phyloP scores from a whole-genome alignment of 129 eudicot genomes.

The Tanacetum coccineum region DNA sequence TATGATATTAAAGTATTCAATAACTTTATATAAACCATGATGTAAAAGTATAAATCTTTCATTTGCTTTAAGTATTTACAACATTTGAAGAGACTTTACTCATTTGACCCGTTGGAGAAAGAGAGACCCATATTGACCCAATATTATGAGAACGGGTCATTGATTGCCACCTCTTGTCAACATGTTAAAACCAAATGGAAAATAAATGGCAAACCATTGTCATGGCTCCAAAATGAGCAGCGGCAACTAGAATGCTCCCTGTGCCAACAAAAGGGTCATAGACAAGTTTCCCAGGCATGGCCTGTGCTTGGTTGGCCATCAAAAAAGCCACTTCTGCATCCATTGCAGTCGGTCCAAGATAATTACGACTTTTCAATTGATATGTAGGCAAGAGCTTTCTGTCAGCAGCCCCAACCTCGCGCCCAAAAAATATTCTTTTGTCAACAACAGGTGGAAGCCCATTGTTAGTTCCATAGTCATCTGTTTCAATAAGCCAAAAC shows the following conservation, averaged over 20 bases:
- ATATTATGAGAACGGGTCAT: neutral
- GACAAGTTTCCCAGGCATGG: slow-evolving; percentile 80
- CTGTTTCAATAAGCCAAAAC: slow-evolving; percentile 85
- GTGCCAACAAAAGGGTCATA: slow-evolving; percentile 98
- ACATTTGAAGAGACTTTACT: neutral
- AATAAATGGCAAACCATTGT: slow-evolving; percentile 67
- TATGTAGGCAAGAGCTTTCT: slow-evolving; percentile 88
- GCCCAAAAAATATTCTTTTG: slow-evolving; percentile 82
- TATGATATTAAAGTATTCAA: neutral
- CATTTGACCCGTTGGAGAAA: neutral
- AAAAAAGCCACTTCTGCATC: slow-evolving; percentile 97
- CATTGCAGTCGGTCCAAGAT: slow-evolving; percentile 99
- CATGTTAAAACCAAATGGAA: neutral
- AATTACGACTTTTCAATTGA: slow-evolving; percentile 79
- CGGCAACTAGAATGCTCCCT: slow-evolving; percentile 91
- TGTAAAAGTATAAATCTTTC: neutral
- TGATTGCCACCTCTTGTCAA: neutral
- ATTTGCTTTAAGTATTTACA: neutral
- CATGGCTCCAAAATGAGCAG: slow-evolving; percentile 97
- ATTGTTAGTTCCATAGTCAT: slow-evolving; percentile 67
- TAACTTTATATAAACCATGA: neutral
- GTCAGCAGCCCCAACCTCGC: slow-evolving; percentile 84
- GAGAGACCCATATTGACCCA: neutral
- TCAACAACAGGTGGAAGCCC: slow-evolving; percentile 86
- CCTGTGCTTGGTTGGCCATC: slow-evolving; percentile 95